Evolutionary conservation across 208 protist species (phyloP), one percentile per base, ranked within the genome.

Genomic region (Eutreptiella sp.): DNA sequence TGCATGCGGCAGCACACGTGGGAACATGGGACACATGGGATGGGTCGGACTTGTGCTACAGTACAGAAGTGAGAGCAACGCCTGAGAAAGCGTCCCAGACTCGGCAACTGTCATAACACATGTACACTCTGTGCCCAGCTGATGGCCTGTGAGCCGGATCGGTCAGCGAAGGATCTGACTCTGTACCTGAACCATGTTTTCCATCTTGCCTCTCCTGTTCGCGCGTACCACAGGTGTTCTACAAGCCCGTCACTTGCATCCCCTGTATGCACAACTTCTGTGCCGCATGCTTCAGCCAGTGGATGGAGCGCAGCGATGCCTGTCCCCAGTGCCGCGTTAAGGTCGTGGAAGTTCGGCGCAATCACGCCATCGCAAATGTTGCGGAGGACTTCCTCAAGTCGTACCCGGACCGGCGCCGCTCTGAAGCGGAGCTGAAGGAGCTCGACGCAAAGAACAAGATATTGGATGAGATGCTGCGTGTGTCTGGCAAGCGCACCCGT

Each of bases 201-300:
- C n/a, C n/a, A n/a, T n/a, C n/a, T n/a, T n/a, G n/a, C n/a, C n/a
- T n/a, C n/a, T n/a, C n/a, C n/a, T n/a, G n/a, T n/a, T n/a, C n/a
- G n/a, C n/a, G n/a, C n/a, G n/a, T n/a, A n/a, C n/a, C n/a, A n/a
- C n/a, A n/a, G 11, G 31, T 93, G 4, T 87, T 82, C 45, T 63
- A 77, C 64, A 83, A 84, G 0, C 82, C 83, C 0, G 85, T 81
- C 66, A 81, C 64, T 29, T 47, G 82, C 47, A 57, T 90, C 52
- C 87, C 87, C 5, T 93, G 87, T 52, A 77, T 88, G 72, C 87
- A 93, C 73, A 78, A 81, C 34, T 89, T 87, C 58, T 93, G 87
- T 53, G 77, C 79, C 1, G 50, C 63, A 7, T 93, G 87, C 63
- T 76, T 93, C 54, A 85, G 75, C 54, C 46, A 53, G 31, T 85